Conservation (phyloP, 768 basidiomycete genomes). For the Hygrophorus pudorinus region DNA sequence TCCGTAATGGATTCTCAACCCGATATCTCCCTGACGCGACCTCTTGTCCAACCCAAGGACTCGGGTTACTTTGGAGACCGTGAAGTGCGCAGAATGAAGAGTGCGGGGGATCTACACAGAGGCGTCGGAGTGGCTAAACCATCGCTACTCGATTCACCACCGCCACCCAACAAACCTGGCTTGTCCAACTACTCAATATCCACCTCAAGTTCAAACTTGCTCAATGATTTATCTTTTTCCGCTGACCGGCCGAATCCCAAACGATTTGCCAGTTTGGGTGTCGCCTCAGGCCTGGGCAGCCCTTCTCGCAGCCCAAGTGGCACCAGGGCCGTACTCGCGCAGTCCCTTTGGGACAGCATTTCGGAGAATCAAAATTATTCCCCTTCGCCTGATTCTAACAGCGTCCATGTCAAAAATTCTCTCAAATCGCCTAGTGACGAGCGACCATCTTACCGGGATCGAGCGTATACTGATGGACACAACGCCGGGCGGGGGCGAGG, state of each 20-base stretch:
- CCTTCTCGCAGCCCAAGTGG: conserved; percentile 28
- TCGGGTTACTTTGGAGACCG: conserved; percentile 36
- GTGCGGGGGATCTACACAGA: conserved; percentile 69
- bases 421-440: conserved; percentile 8
- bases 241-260: conserved; percentile 31
- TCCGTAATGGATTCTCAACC: conserved; percentile 16
- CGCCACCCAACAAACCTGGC: conserved; percentile 15
- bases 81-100: conserved; percentile 78
- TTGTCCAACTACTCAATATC: conserved; percentile 43
- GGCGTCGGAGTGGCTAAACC: conserved; percentile 18
- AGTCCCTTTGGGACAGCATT: conserved; percentile 43
- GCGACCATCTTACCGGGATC: conserved; percentile 10
- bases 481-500: conserved; percentile 14
- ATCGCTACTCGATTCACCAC: conserved; percentile 2
- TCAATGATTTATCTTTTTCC: conserved; percentile 28
- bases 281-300: conserved; percentile 29
- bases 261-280: conserved; percentile 64
- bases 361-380: conserved; percentile 24
- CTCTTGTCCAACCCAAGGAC: conserved; percentile 25
- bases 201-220: conserved; percentile 60
- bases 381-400: conserved; percentile 1
- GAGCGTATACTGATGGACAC: conserved; percentile 11
- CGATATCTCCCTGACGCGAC: conserved; percentile 10
- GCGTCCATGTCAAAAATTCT: background rate
- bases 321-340: conserved; percentile 30